Base-by-base conservation (phyloP, 176 grass and related monocot genomes). In the Oropetium thomaeum region DNA sequence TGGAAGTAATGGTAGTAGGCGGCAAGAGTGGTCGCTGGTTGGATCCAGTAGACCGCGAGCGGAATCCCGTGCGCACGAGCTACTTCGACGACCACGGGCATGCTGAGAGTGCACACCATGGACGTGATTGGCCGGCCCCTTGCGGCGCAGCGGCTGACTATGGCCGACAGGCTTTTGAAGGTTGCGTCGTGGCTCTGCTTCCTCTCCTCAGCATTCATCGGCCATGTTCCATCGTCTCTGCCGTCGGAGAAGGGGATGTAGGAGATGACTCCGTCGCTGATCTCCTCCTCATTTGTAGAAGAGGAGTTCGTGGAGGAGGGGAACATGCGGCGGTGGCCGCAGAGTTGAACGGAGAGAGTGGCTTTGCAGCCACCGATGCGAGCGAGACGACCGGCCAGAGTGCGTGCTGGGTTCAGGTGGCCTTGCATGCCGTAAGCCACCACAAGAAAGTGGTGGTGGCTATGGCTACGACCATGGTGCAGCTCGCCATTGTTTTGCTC, bases 1-100 rank as follows among this genome's bases (percentile, higher is more conserved):
- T 90, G 88, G 80, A 86, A 90, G 25, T 79, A 86, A 74, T 86
- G 83, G 73, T 87, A 87, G 65, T 57, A 71, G 20, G 65, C 5
- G 40, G 58, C 73, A 31, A 76, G 58, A 35, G 62, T 28, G 3
- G 73, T 63, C 0, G 73, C 58, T 0, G 73, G 58, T 28, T 90
- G 88, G 63, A 87, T 83, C 88, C 87, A 90, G 9, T 69, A 90
- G 16, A 85, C 0, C 25, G 79, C 87, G 1, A 83, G 4, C 5
- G 79, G 88, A 47, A 90, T 57, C 47, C 7, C 31, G 12, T 75
- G 57, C 70, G 69, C 55, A 4, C 62, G 83, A 7, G 84, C 88
- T 25, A 90, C 79, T 5, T 83, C 44, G 13, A 44, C 22, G 28
- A 27, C 53, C 6, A 39, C 19, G 3, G 74, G 35, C 20, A 83